Evolutionary conservation across 768 basidiomycete genomes (phyloP).

Genomic region (Mycena vitilis): DNA sequence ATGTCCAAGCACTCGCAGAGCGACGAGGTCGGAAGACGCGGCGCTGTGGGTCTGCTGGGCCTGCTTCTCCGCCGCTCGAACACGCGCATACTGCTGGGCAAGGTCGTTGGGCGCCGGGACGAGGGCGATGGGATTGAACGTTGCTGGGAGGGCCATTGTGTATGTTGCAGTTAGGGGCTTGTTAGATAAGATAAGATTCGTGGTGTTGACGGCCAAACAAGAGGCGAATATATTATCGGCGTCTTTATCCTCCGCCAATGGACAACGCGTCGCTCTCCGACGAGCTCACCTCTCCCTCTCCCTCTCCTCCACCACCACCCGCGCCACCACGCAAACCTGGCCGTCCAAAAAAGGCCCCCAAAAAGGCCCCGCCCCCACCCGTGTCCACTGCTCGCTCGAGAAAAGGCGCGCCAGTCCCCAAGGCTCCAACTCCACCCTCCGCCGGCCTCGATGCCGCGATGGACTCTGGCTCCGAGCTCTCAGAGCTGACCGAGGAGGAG

Average conservation of each 20-base stretch:
- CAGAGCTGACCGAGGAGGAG: conserved; percentile 87
- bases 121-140: too few species aligned
- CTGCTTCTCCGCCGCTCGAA: too few species aligned
- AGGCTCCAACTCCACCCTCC: conserved; percentile 15
- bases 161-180: too few species aligned
- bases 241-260: conserved; percentile 11
- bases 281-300: conserved; percentile 22
- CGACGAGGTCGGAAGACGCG: too few species aligned
- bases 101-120: too few species aligned
- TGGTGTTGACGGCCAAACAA: not conserved
- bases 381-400: conserved; percentile 1
- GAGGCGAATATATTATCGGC: too few species aligned
- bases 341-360: conserved; percentile 26
- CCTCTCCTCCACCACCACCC: conserved; percentile 21
- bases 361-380: conserved; percentile 26
- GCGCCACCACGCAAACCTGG: conserved; percentile 22
- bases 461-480: conserved; percentile 75
- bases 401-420: conserved; percentile 8
- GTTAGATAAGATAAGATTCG: conserved; percentile 18
- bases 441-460: conserved; percentile 58
- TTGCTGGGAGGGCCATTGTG: too few species aligned
- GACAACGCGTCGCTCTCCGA: conserved; percentile 30
- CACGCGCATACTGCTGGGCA: too few species aligned
- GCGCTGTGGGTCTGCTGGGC: too few species aligned
- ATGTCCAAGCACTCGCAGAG: too few species aligned